Evolutionary conservation across 2,329 filamentous ascomycete species (phyloP).

Genomic region (Paecilomyces fulvus): DNA sequence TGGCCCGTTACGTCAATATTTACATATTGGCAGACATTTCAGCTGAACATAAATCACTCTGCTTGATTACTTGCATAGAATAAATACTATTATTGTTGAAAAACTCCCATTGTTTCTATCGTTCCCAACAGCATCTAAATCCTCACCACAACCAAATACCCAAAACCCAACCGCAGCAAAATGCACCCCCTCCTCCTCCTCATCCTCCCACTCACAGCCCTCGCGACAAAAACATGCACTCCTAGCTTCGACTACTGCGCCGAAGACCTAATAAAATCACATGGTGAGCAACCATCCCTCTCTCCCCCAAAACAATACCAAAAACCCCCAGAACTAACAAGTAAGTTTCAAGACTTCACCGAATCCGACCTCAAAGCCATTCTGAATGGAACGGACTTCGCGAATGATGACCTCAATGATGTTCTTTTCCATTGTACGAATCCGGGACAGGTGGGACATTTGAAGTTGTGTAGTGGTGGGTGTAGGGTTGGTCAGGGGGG

Average conservation of each 20-base stretch:
- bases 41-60: too few species aligned
- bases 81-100: too few species aligned
- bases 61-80: too few species aligned
- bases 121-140: too few species aligned
- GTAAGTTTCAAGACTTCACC: neutral
- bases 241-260: constrained; percentile 30
- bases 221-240: constrained; percentile 20
- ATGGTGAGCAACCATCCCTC: constrained; percentile 13
- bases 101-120: too few species aligned
- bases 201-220: neutral
- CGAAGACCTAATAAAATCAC: constrained; percentile 16
- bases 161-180: neutral
- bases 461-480: constrained; percentile 21
- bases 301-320: too few species aligned
- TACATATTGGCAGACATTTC: too few species aligned
- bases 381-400: constrained; percentile 19
- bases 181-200: neutral
- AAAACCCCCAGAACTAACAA: too few species aligned
- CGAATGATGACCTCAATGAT: constrained; percentile 17
- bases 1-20: too few species aligned
- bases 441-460: constrained; percentile 22
- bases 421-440: constrained; percentile 29
- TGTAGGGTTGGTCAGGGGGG: constrained; percentile 20
- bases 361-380: constrained; percentile 3
- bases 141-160: too few species aligned